Base-by-base conservation (phyloP, 2,329 filamentous ascomycete genomes). In the Scedosporium dehoogii region DNA sequence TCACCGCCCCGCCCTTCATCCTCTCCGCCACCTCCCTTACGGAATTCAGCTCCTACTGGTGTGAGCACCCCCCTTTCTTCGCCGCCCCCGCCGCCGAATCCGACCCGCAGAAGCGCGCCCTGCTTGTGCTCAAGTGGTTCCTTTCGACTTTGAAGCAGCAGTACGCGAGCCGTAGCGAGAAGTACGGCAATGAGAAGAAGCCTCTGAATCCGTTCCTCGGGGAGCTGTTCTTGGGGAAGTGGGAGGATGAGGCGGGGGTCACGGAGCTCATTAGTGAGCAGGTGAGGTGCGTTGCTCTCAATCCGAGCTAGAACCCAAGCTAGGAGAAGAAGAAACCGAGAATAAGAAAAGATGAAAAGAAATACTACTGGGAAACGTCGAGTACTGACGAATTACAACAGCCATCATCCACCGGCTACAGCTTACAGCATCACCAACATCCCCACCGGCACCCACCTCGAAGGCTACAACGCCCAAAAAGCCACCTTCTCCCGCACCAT, bases 81-180 rank as follows among this genome's bases (percentile, higher is more conserved):
- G 85, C 91, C 64, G 92, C 92, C 12, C 91, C 93, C 2, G 89
- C 91, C 58, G 81, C 82, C 63, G 92, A 96, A 73, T 69, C 86
- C 60, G 89, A 96, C 72, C 84, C 92, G 0, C 85, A 89, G 69
- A 94, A 91, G 79, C 86, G 93, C 65, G 88, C 91, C 21, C 77
- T 96, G 67, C 80, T 93, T 41, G 93, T 97, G n/a, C 79, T 97
- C 69, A 96, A 93, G 75, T 97, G 93, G 93, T 97, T 97, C 78
- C 78, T 97, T 62, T 92, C 87, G 70, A 96, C 92, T 3, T 81
- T 97, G 60, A 96, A 94, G 78, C 91, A 96, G 75, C 91, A 96
- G 73, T 86, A 87, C 70, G 84, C 84, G 63, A 85, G 80, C 70
- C 81, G 83, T 64, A 96, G 90, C 72, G 92, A 97, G 68, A 79